Evolutionary conservation across 106 monocot genomes (phyloP).

Genomic region (Phalaenopsis equestris): DNA sequence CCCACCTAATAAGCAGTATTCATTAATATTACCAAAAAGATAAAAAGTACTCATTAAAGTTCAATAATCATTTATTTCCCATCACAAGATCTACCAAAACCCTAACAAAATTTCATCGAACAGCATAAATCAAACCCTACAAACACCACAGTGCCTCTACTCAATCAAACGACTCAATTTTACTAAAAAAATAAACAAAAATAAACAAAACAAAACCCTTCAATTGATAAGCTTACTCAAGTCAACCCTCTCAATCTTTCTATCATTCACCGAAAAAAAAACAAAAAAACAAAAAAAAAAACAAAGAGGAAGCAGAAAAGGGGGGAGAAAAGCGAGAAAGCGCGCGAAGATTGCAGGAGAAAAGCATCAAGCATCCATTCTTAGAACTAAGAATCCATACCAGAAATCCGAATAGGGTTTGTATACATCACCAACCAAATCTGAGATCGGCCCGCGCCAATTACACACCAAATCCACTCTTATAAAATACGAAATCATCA

Average conservation of each 20-base stretch:
- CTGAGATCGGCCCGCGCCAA: not conserved
- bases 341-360: not conserved
- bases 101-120: not conserved
- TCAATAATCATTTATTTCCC: not conserved
- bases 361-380: not conserved
- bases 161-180: not conserved
- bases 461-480: not conserved
- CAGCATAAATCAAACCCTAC: not conserved
- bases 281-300: not conserved
- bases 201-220: not conserved
- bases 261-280: not conserved
- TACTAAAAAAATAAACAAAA: not conserved
- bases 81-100: not conserved
- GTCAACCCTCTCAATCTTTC: not conserved
- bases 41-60: too few relatives aligned
- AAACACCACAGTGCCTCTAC: not conserved
- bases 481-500: not conserved
- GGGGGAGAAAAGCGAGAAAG: not conserved
- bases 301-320: not conserved
- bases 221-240: not conserved
- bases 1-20: not conserved
- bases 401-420: not conserved
- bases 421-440: not conserved
- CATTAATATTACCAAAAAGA: too few relatives aligned
- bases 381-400: not conserved